Conservation (phyloP, 2,329 filamentous ascomycete genomes). For the Fusarium sp. region DNA sequence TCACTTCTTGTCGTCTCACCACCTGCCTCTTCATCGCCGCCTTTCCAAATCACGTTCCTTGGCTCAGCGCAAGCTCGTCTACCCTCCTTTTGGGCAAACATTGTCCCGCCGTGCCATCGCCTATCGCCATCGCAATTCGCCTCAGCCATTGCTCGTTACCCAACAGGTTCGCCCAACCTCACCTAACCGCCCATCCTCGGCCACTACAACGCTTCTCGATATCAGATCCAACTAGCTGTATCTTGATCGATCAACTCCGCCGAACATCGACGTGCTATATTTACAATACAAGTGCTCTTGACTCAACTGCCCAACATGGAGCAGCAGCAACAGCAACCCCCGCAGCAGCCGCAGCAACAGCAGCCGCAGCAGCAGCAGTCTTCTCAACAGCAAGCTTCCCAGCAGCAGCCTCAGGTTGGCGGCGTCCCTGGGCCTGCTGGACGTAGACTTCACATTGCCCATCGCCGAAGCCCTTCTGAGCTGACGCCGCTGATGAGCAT, state of each 20-base stretch:
- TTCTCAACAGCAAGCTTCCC: slow-evolving; percentile 64
- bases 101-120: slow-evolving; percentile 48
- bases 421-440: slow-evolving; percentile 79
- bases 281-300: slow-evolving; percentile 49
- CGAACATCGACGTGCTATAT: slow-evolving; percentile 53
- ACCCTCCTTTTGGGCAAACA: slow-evolving; percentile 54
- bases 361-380: slow-evolving; percentile 67
- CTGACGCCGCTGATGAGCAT: slow-evolving; percentile 97
- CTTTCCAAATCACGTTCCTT: slow-evolving; percentile 53
- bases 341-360: slow-evolving; percentile 62
- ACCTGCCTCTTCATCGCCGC: slow-evolving; percentile 50
- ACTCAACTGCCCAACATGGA: slow-evolving; percentile 68
- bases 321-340: slow-evolving; percentile 62
- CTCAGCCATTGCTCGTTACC: slow-evolving; percentile 40
- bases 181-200: slow-evolving; percentile 39
- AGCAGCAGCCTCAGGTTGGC: slow-evolving; percentile 61
- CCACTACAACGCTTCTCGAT: slow-evolving; percentile 36
- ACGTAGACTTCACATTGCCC: slow-evolving; percentile 94
- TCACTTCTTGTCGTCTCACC: slow-evolving; percentile 54
- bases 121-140: slow-evolving; percentile 44
- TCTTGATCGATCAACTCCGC: slow-evolving; percentile 37
- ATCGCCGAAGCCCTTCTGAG: slow-evolving; percentile 96
- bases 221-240: slow-evolving; percentile 38
- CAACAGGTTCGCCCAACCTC: slow-evolving; percentile 38
- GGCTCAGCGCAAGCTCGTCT: slow-evolving; percentile 49